Evolutionary conservation across 768 basidiomycete genomes (phyloP).

Genomic region (Lactarius sp.): DNA sequence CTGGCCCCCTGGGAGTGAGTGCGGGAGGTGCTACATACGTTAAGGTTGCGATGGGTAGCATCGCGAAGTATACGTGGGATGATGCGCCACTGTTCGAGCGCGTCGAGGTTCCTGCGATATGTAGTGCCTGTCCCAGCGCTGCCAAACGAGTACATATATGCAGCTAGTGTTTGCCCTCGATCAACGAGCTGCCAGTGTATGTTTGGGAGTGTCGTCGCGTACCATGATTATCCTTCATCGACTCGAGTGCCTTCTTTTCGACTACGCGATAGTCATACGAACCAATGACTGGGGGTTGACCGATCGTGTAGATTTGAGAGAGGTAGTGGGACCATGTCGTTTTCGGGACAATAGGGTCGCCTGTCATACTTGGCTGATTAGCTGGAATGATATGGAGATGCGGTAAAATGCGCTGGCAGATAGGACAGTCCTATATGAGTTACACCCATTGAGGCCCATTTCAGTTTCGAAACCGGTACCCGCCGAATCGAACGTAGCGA

Average conservation of each 20-base stretch:
- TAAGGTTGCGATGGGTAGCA: constrained; percentile 51
- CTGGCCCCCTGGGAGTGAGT: not conserved
- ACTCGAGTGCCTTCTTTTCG: constrained; percentile 59
- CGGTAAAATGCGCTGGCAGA: no score
- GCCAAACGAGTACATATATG: constrained; percentile 73
- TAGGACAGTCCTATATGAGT: no score
- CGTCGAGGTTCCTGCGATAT: constrained; percentile 57
- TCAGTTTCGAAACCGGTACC: no score
- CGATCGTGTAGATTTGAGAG: no score
- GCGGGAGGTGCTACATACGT: constrained; percentile 38
- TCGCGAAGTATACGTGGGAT: constrained; percentile 76
- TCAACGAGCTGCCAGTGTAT: not conserved
- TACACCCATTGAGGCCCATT: no score
- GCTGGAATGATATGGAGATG: not conserved
- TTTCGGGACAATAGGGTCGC: not conserved
- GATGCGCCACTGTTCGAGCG: constrained; percentile 64
- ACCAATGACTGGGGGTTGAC: no score
- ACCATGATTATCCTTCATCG: constrained; percentile 54
- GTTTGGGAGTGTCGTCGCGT: constrained; percentile 22
- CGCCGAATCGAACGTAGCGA: no score
- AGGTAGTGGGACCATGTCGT: constrained; percentile 20
- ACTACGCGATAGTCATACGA: constrained; percentile 58
- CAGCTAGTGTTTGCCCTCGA: constrained; percentile 36
- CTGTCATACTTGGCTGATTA: not conserved
- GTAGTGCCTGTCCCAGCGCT: constrained; percentile 72